Base-by-base conservation (phyloP, 2,329 filamentous ascomycete species). In the Monosporascus sp. region DNA sequence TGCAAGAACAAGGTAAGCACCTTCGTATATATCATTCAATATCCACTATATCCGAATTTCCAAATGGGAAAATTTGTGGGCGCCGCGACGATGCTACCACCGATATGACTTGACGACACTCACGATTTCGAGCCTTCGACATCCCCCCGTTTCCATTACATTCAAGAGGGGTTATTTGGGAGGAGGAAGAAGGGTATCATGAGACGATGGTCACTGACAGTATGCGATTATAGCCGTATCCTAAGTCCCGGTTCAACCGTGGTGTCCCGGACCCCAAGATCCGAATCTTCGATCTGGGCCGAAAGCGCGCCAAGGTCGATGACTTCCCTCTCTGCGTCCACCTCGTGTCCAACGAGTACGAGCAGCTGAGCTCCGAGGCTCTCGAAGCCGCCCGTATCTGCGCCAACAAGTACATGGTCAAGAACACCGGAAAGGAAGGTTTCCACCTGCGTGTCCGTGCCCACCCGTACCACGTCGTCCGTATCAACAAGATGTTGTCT, bases 401-500 rank as follows among this genome's bases (percentile, higher is more conserved):
- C 85, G 92, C 92, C 88, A 99, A 99, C 90, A 97, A 97, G 90
- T 95, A 88, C 81, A 76, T 88, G 63, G 83, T 86, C 77, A 88
- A 88, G 82, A 75, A 78, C 68, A 76, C 78, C 68, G 85, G 85
- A 75, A 88, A 88, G 81, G 85, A 88, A 72, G 76, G 78, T 72
- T 88, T 88, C 83, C 85, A 88, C 75, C 78, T 88, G 66, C 85
- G 85, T 69, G 82, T 88, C 73, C 85, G 94, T 74, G 92, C 91
- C 73, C 94, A 99, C 86, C 94, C 94, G 66, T 99, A 90, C 91
- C 94, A 99, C 85, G 94, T 99, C 80, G 89, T 99, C 85, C 94
- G 94, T 81, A 99, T 99, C 92, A 99, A 99, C 91, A 99, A 99
- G 89, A 99, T 99, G 94, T 93, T 99, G 91, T 97, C 94, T 75